A percentile compares a stretch with the other conserved stretches of the same genome.
phyloP scores from a whole-genome alignment of 1,284 basidiomycete species.

The Moniliella sp. region DNA sequence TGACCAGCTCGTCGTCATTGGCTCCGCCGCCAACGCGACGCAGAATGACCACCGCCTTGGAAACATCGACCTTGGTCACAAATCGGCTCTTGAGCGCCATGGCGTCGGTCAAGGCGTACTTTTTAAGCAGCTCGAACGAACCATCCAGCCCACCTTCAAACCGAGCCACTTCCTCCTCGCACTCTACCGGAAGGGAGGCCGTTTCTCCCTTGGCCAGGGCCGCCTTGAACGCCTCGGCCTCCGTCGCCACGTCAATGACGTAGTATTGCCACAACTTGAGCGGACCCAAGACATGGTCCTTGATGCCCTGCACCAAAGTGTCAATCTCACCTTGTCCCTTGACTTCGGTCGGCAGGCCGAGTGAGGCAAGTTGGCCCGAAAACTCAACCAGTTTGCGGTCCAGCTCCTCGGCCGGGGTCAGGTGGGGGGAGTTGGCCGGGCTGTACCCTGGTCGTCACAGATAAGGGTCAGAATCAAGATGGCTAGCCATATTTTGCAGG shows the following conservation, averaged over 20 bases:
- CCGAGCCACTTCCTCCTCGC: no score
- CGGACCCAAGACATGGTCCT: slow-evolving; percentile 9
- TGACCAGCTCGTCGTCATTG: slow-evolving; percentile 4
- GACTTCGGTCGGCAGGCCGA: slow-evolving; percentile 11
- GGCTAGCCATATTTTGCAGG: no score
- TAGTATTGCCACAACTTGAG: slow-evolving; percentile 27
- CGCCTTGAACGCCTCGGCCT: slow-evolving; percentile 7
- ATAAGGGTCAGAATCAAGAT: background rate
- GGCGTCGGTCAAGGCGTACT: slow-evolving; percentile 11
- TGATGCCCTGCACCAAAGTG: slow-evolving; percentile 13
- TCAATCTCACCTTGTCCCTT: slow-evolving; percentile 11
- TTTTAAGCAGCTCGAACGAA: slow-evolving; percentile 3
- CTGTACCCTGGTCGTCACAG: slow-evolving; percentile 10
- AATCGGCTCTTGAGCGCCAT: slow-evolving; percentile 13
- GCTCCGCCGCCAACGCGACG: slow-evolving; percentile 3
- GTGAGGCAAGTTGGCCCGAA: slow-evolving; percentile 6
- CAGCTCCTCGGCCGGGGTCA: slow-evolving; percentile 22
- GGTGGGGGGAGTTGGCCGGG: slow-evolving; percentile 22
- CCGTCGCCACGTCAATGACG: slow-evolving; percentile 12
- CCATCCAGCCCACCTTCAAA: slow-evolving; percentile 1
- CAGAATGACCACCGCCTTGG: slow-evolving; percentile 7
- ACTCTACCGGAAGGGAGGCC: no score
- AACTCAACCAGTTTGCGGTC: slow-evolving; percentile 14
- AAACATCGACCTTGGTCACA: slow-evolving; percentile 11
- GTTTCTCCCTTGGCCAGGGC: slow-evolving; percentile 4